Conservation (phyloP, 352 stramenopile species). For the Poterioochromonas sp. region DNA sequence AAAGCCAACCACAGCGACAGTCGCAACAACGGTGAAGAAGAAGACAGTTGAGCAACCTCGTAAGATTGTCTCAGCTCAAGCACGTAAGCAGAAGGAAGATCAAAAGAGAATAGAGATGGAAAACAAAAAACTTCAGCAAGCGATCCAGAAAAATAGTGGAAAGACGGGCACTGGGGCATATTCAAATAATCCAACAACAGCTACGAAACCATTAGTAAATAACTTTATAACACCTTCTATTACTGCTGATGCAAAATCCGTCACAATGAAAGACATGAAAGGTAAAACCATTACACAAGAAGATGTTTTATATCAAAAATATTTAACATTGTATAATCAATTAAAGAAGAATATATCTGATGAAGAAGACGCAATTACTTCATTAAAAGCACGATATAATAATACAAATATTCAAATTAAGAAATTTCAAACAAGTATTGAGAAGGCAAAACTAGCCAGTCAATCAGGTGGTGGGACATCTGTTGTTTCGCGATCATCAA, state of each 20-base stretch:
- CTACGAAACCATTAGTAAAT: too few species aligned
- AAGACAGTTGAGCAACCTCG: background rate
- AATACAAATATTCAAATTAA: background rate
- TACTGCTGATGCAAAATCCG: too few species aligned
- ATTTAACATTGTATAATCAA: background rate
- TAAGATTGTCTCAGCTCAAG: background rate
- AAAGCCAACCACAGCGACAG: too few species aligned
- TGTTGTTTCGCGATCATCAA: background rate
- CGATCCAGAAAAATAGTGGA: background rate
- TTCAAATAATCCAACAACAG: too few species aligned
- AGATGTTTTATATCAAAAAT: background rate
- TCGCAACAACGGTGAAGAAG: too few species aligned
- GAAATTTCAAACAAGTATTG: background rate
- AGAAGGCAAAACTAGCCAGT: background rate
- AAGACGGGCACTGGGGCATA: too few species aligned
- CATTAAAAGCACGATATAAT: background rate
- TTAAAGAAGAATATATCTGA: background rate
- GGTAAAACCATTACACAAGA: background rate
- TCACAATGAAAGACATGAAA: background rate
- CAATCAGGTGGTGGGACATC: background rate
- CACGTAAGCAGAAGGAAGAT: background rate
- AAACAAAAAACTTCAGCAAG: background rate
- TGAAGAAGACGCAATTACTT: background rate
- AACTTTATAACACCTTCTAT: too few species aligned
- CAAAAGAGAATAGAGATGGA: background rate